phyloP scores from a whole-genome alignment of 2,329 filamentous ascomycete species.

The Diaporthe sp. region DNA sequence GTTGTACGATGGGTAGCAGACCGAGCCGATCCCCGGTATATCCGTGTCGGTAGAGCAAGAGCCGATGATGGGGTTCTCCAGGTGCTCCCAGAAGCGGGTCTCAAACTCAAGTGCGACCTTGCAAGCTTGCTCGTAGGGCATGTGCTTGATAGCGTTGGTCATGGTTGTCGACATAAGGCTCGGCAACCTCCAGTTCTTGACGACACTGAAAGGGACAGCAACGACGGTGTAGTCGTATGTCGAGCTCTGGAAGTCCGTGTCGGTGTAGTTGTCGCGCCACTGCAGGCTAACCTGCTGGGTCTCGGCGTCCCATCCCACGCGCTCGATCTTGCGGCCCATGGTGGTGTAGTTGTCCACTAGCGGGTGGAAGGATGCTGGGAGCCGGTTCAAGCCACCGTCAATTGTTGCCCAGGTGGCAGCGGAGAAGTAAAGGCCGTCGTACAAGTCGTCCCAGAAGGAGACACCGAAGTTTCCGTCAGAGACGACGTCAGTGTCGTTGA shows the following conservation, averaged over 20 bases:
- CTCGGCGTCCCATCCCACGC: conserved; percentile 65
- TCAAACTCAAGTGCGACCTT: conserved; percentile 78
- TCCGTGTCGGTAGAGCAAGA: conserved; percentile 71
- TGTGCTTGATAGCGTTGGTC: conserved; percentile 61
- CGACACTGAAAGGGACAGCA: conserved; percentile 74
- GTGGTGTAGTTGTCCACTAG: conserved; percentile 70
- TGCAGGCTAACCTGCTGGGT: conserved; percentile 69
- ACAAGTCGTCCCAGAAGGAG: conserved; percentile 64
- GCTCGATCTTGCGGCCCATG: conserved; percentile 70
- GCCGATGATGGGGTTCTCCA: conserved; percentile 70
- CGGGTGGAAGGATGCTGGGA: conserved; percentile 74
- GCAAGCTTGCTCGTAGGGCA: conserved; percentile 63
- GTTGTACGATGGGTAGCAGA: conserved; percentile 78
- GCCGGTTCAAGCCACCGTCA: conserved; percentile 66
- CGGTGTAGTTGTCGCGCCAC: conserved; percentile 64
- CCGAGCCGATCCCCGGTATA: conserved; percentile 71
- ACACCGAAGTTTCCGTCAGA: conserved; percentile 57
- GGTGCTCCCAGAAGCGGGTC: conserved; percentile 72
- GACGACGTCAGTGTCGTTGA: conserved; percentile 68
- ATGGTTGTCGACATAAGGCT: conserved; percentile 56
- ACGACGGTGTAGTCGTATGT: conserved; percentile 77
- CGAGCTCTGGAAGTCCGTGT: conserved; percentile 57
- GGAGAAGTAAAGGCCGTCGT: conserved; percentile 72
- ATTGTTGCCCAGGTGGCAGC: conserved; percentile 76
- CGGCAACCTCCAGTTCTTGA: conserved; percentile 71